phyloP scores from a whole-genome alignment of 768 basidiomycete species.

The Boletus rubroflammeus region DNA sequence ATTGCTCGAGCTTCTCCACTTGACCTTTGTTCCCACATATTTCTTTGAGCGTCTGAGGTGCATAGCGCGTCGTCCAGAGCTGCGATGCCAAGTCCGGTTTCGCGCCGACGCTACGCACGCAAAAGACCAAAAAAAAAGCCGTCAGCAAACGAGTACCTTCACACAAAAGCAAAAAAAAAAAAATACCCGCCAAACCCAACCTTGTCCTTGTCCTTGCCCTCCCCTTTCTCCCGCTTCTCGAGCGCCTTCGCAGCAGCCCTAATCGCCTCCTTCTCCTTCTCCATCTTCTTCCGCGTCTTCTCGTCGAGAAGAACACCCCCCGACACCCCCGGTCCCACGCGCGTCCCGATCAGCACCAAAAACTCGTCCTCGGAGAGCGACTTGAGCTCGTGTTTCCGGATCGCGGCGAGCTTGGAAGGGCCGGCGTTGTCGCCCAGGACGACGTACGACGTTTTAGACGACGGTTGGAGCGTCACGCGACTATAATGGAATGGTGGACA shows the following conservation, averaged over 20 bases:
- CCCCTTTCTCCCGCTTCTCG: slow-evolving; percentile 60
- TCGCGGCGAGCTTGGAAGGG: slow-evolving; percentile 79
- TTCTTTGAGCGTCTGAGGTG: slow-evolving; percentile 82
- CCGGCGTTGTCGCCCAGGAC: slow-evolving; percentile 88
- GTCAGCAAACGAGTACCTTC: neutral
- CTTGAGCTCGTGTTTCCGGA: slow-evolving; percentile 73
- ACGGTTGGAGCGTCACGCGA: slow-evolving; percentile 83
- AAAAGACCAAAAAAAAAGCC: neutral
- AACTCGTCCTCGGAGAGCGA: slow-evolving; percentile 88
- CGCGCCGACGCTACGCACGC: slow-evolving; percentile 18
- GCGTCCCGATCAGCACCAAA: slow-evolving; percentile 72
- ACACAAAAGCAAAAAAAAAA: neutral
- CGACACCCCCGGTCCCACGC: slow-evolving; percentile 44
- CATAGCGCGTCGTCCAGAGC: slow-evolving; percentile 95
- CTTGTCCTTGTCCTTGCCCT: slow-evolving; percentile 25
- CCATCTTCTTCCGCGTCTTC: slow-evolving; percentile 76
- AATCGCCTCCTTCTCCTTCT: slow-evolving; percentile 78
- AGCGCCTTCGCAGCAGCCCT: slow-evolving; percentile 71
- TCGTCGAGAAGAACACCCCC: slow-evolving; percentile 54
- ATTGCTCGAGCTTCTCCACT: slow-evolving; percentile 83
- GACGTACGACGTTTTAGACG: slow-evolving; percentile 86
- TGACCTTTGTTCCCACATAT: slow-evolving; percentile 93
- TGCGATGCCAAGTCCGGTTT: slow-evolving; percentile 54
- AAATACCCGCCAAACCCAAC: slow-evolving; percentile 14
- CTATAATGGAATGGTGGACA: slow-evolving; percentile 36